A percentile compares a stretch with the other conserved stretches of the same genome.
phyloP scores from a whole-genome alignment of 2,329 filamentous ascomycete genomes.

The Aspergillus tamarii region DNA sequence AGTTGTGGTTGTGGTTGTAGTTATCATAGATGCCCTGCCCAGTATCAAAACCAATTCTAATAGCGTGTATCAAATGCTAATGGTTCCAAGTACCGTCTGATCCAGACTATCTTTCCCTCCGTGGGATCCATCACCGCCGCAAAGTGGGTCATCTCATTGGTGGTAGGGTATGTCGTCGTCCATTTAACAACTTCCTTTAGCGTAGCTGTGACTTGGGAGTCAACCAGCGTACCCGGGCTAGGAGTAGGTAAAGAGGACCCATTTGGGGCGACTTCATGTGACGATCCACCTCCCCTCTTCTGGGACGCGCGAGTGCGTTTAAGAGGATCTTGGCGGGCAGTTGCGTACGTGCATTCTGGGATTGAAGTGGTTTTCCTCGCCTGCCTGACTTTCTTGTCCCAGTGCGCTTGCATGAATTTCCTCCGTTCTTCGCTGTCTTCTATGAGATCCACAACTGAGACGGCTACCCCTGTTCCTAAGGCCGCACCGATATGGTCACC shows the following conservation, averaged over 20 bases:
- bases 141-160: conserved; percentile 63
- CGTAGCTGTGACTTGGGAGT: conserved; percentile 27
- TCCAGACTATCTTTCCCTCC: conserved; percentile 52
- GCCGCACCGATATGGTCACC: conserved; percentile 20
- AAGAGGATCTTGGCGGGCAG: conserved; percentile 14
- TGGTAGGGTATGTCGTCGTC: conserved; percentile 56
- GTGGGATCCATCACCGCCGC: conserved; percentile 60
- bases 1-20: neutral
- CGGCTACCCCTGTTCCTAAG: conserved; percentile 17
- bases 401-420: conserved; percentile 43
- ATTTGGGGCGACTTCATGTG: neutral
- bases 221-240: neutral
- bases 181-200: conserved; percentile 48
- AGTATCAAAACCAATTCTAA: neutral
- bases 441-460: conserved; percentile 31
- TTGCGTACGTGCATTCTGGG: conserved; percentile 1
- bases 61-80: neutral
- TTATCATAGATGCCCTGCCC: neutral
- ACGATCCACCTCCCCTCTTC: conserved; percentile 10
- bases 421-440: conserved; percentile 40
- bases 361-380: conserved; percentile 13
- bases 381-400: conserved; percentile 35
- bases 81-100: conserved; percentile 31
- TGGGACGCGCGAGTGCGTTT: conserved; percentile 23
- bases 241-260: neutral